These are phyloP conservation scores for Alectoria sarmentosa DNA, from an alignment of 495 filamentous ascomycete species.

Conservation along the genomic window DNA sequence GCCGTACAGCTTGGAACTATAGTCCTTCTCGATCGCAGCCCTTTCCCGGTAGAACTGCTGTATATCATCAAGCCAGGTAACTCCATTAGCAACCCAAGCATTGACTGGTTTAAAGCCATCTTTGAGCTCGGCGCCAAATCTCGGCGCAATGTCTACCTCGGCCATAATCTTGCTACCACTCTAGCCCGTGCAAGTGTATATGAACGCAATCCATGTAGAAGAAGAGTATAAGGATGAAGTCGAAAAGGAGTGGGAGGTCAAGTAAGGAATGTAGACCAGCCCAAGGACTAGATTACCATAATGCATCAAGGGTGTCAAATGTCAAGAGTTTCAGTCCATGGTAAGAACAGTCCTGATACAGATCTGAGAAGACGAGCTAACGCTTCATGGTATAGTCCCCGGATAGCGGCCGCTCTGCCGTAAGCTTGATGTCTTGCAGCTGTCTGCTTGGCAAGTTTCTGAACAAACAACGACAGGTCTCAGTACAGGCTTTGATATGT, in stretches of 20 bases:
- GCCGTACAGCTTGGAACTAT: constrained; percentile 75
- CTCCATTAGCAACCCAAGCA: constrained; percentile 80
- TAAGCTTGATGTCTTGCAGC: not conserved
- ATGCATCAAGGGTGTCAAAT: not conserved
- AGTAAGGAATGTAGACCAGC: not conserved
- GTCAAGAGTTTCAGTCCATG: not conserved
- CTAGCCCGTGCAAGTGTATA: not conserved
- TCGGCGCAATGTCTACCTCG: constrained; percentile 64
- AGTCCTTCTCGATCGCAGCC: constrained; percentile 91
- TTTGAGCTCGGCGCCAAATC: constrained; percentile 89
- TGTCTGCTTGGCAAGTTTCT: not conserved
- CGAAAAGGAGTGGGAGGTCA: not conserved
- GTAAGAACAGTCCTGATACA: not conserved
- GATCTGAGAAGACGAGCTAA: not conserved
- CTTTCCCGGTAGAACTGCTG: constrained; percentile 96
- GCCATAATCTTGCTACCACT: constrained; percentile 48
- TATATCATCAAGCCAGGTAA: constrained; percentile 92
- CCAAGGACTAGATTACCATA: not conserved
- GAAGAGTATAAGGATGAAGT: not conserved
- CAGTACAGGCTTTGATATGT: not conserved
- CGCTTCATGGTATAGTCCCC: not conserved
- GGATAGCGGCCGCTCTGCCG: not conserved
- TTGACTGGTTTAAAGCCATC: constrained; percentile 95
- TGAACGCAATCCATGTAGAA: not conserved
- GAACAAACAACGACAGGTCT: not conserved